Conservation (phyloP, 2,329 filamentous ascomycete species). For the Colletotrichum magnum region DNA sequence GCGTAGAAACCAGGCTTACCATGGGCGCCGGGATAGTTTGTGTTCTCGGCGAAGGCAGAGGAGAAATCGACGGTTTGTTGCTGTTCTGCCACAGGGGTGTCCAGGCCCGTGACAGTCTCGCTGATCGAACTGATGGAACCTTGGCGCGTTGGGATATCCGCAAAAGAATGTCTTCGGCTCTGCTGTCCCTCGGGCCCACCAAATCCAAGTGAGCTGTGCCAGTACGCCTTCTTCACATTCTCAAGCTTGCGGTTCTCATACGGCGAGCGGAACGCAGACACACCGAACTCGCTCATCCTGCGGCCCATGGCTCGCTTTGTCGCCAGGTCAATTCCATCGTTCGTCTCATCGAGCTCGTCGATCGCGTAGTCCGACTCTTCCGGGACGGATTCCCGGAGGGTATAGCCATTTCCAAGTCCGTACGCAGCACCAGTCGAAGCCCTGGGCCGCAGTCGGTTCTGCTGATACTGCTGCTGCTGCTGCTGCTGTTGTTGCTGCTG, state of each 20-base stretch:
- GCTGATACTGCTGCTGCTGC: constrained; percentile 56
- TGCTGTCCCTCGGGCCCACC: constrained; percentile 76
- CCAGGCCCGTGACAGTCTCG: constrained; percentile 64
- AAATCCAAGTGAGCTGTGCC: constrained; percentile 81
- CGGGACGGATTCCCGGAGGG: constrained; percentile 71
- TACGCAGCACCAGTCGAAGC: constrained; percentile 70
- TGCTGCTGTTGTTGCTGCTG: constrained; percentile 58
- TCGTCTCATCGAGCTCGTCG: constrained; percentile 76
- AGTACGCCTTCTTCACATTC: constrained; percentile 76
- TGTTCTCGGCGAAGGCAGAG: constrained; percentile 56
- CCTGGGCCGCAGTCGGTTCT: constrained; percentile 68
- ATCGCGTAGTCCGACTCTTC: constrained; percentile 81
- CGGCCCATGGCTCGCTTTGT: constrained; percentile 62
- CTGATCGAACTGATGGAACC: constrained; percentile 73
- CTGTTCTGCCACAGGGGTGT: constrained; percentile 60
- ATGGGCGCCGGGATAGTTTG: constrained; percentile 55
- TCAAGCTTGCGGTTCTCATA: constrained; percentile 75
- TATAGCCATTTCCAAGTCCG: constrained; percentile 68
- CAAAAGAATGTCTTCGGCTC: constrained; percentile 86
- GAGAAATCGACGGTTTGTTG: constrained; percentile 60
- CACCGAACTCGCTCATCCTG: constrained; percentile 71
- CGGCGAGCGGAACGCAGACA: constrained; percentile 61
- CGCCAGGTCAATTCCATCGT: constrained; percentile 65
- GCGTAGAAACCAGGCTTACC: constrained; percentile 50
- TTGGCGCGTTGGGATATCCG: constrained; percentile 75